Base-by-base conservation (phyloP, 345 rosid species). In the Sonneratia alba region DNA sequence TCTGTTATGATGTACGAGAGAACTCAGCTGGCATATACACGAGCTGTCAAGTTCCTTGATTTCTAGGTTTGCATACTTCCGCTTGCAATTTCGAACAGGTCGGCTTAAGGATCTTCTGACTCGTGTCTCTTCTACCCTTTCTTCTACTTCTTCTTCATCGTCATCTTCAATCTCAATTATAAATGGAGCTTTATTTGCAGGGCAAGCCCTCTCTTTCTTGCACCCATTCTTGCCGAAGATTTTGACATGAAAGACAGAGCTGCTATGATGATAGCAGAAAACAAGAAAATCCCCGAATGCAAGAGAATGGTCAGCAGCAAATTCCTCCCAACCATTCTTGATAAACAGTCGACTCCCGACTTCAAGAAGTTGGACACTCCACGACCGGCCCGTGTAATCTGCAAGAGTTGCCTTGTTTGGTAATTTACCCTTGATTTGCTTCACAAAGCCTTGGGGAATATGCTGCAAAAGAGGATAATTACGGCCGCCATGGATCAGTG, bases 271-370 rank as follows among this genome's bases (percentile, higher is more conserved):
- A 37, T 57, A 74, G 27, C 45, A 27, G 67, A 74, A 68, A 15
- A 74, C 36, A 24, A 74, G 76, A 38, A 57, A 68, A 55, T 74
- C 76, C 27, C 71, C 72, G 40, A 67, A 68, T 37, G 22, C 45
- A 21, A 74, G 72, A 19, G 47, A n/a, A 68, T 61, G 51, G 55
- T 59, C 45, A 5, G 38, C 36, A 19, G 43, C 68, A 15, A 74
- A 74, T 37, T 74, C 76, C 36, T 37, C 56, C 76, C 76, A 74
- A 7, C 76, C 76, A 3, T 36, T 42, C 72, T 69, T 68, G 3
- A 74, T 32, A 24, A 74, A 74, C 68, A 42, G 43, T 38, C n/a
- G 12, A 24, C 65, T 42, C 38, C 21, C 72, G 11, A 12, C 27
- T 61, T 69, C 59, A 15, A 36, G 47, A 8, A 74, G 32, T 3